Evolutionary conservation across 2,329 filamentous ascomycete species (phyloP), one percentile per base, ranked within the genome.

Genomic region (Scopulariopsis brevicaulis): DNA sequence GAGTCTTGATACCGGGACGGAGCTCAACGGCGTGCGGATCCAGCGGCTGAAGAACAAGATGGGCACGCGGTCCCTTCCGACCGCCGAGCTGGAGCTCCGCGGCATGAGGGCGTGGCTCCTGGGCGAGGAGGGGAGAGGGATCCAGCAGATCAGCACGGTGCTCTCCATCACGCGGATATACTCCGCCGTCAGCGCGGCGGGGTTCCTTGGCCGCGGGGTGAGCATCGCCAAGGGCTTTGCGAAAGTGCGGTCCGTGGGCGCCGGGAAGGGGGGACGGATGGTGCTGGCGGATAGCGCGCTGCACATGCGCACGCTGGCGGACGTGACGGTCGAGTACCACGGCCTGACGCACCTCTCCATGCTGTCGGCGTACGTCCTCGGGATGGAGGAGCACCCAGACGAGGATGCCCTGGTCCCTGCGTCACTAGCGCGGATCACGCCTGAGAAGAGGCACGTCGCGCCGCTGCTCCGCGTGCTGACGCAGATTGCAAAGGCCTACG

Each of bases 31-130:
- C 2, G 74, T 90, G 10, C 74, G 74, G 10, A 87, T 90, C 61
- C 81, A 85, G 59, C 77, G 86, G 0, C 73, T 91, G 18, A 90
- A 91, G 71, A 81, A 82, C 67, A 91, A 90, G 65, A 76, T 88
- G 3, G 87, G 87, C 28, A 90, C 86, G 0, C 81, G 81, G 53
- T 76, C 83, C 0, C 73, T 91, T 0, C 86, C 87, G 0, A 90
- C 87, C 0, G 87, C 86, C 0, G 87, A 91, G 67, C 76, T 91
- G 0, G 84, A 86, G 60, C 74, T 88, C 2, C 73, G 77, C 18
- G 77, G 74, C n/a, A 82, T 82, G 75, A 78, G 84, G 2, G 84
- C 74, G 4, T 84, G 84, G 75, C 74, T 90, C 6, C 71, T 92
- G 32, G 88, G 88, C 6, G 71, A 77, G 3, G 78, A 87, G 61